Conservation (phyloP, 2,329 filamentous ascomycete genomes). For the Aspergillus arachidicola region DNA sequence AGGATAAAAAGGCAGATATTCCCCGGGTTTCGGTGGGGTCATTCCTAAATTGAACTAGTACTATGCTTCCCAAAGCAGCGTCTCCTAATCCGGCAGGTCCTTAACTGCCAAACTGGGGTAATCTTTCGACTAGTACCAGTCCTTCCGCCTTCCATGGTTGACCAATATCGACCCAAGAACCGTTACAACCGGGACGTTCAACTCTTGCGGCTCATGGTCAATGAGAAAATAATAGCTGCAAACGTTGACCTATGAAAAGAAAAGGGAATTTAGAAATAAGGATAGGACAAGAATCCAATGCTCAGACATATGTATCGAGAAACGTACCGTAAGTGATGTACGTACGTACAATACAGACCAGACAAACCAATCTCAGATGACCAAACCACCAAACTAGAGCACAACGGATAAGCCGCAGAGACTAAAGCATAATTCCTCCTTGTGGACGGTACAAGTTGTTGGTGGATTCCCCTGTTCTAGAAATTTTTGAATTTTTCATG, state of each 20-base stretch:
- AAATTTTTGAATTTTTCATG: background rate
- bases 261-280: background rate
- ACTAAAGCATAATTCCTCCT: constrained; percentile 12
- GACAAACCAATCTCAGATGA: constrained; percentile 4
- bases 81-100: constrained; percentile 19
- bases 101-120: constrained; percentile 18
- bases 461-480: constrained; percentile 15
- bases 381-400: constrained; percentile 3
- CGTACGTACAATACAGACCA: background rate
- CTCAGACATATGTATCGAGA: background rate
- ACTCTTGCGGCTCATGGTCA: background rate
- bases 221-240: background rate
- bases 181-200: background rate
- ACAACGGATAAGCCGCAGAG: constrained; percentile 12
- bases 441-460: constrained; percentile 6
- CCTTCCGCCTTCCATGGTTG: background rate
- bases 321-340: background rate
- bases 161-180: background rate
- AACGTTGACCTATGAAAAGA: background rate
- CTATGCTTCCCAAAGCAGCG: background rate
- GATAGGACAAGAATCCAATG: background rate
- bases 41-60: constrained; percentile 4
- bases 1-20: constrained; percentile 3
- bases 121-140: background rate
- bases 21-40: constrained; percentile 8